A percentile compares a stretch with the other conserved stretches of the same genome.
phyloP scores from a whole-genome alignment of 139 green algal genomes.

The Tetraselmis chui region DNA sequence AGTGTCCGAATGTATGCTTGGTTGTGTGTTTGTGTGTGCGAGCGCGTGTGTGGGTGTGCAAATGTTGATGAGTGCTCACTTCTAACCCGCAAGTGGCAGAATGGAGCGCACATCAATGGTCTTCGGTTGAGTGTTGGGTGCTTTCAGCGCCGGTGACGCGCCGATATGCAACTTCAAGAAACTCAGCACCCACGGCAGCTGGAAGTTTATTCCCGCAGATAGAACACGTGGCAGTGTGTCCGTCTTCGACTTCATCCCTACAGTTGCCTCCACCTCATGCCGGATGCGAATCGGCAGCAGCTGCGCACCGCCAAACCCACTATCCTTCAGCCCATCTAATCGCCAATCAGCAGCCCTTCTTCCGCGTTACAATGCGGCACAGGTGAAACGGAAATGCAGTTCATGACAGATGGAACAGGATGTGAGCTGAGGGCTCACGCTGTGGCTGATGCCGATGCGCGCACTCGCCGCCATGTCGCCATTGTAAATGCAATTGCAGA shows the following conservation, averaged over 20 bases:
- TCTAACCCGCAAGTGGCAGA: too few relatives aligned
- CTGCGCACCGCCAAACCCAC: too few relatives aligned
- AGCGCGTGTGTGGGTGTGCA: neutral
- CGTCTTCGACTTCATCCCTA: neutral
- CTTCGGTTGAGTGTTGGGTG: neutral
- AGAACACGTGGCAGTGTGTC: neutral
- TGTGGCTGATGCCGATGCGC: neutral
- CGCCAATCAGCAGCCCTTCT: too few relatives aligned
- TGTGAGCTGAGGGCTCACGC: neutral
- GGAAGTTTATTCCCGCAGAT: neutral
- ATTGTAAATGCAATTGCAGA: too few relatives aligned
- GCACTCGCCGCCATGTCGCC: neutral
- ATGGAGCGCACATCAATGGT: neutral
- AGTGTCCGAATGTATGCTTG: too few relatives aligned
- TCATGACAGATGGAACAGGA: neutral
- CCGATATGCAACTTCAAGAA: neutral
- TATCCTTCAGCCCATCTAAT: too few relatives aligned
- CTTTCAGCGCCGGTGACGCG: neutral
- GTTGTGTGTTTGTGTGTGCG: neutral
- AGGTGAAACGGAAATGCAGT: neutral
- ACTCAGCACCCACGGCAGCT: neutral
- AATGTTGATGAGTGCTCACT: too few relatives aligned
- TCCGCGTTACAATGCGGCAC: neutral
- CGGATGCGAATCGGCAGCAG: neutral
- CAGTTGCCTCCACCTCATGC: neutral